Evolutionary conservation across 768 basidiomycete genomes (phyloP).

Genomic region (Kwoniella dejecticola): DNA sequence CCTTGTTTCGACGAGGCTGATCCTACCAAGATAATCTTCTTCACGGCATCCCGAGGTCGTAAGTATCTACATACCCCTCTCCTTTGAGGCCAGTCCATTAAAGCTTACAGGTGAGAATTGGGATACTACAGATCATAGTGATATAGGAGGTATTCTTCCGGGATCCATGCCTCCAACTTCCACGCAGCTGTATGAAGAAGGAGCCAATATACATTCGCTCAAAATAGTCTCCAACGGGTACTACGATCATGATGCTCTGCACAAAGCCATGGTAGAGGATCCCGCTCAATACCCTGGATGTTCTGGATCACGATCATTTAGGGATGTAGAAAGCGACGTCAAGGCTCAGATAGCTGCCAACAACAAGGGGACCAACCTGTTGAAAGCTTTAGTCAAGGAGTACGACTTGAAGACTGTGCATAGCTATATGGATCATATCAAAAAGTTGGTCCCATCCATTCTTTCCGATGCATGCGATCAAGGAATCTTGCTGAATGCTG

Average conservation of each 20-base stretch:
- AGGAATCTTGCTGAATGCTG: background rate
- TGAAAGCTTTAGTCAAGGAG: slow-evolving; percentile 81
- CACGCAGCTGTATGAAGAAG: slow-evolving; percentile 91
- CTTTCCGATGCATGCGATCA: too few relatives aligned
- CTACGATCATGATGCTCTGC: slow-evolving; percentile 73
- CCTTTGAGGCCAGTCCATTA: too few relatives aligned
- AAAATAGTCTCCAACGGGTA: slow-evolving; percentile 83
- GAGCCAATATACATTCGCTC: slow-evolving; percentile 87
- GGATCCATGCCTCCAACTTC: slow-evolving; percentile 94
- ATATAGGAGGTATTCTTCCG: slow-evolving; percentile 69
- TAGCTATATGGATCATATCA: slow-evolving; percentile 86
- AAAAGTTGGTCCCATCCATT: slow-evolving; percentile 56
- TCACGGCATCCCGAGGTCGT: slow-evolving; percentile 70
- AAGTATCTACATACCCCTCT: background rate
- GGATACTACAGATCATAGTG: slow-evolving; percentile 73
- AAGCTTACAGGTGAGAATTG: background rate
- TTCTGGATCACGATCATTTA: slow-evolving; percentile 41
- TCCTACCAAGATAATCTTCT: slow-evolving; percentile 61
- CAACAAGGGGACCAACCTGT: slow-evolving; percentile 83
- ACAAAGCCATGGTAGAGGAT: slow-evolving; percentile 74
- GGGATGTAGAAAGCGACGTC: slow-evolving; percentile 54
- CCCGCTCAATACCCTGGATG: slow-evolving; percentile 47
- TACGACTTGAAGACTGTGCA: slow-evolving; percentile 84
- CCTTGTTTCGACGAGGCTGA: slow-evolving; percentile 70
- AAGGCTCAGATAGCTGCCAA: slow-evolving; percentile 61